phyloP scores from a whole-genome alignment of 164 flowering plant genomes.

The Cinnamomum micranthum region DNA sequence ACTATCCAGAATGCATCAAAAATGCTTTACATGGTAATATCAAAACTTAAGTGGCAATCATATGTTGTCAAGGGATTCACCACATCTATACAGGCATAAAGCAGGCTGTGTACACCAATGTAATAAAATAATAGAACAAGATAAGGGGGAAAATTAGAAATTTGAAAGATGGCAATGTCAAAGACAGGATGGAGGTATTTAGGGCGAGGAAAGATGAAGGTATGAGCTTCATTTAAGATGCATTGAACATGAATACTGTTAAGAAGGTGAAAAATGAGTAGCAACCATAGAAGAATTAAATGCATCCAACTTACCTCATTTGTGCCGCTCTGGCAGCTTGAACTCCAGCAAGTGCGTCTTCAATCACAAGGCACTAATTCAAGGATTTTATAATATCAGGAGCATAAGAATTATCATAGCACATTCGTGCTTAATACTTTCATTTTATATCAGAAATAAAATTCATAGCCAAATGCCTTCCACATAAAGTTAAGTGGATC shows the following conservation, averaged over 20 bases:
- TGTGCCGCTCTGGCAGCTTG: slow-evolving; percentile 95
- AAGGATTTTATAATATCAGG: neutral
- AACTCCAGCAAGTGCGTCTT: slow-evolving; percentile 97
- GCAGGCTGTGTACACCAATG: too few relatives aligned
- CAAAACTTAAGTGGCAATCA: neutral
- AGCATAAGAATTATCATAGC: slow-evolving; percentile 3
- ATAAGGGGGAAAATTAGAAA: too few relatives aligned
- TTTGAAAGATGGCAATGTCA: too few relatives aligned
- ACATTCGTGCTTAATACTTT: neutral
- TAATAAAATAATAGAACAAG: too few relatives aligned
- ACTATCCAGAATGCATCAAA: neutral
- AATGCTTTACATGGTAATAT: neutral
- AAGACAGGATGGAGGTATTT: too few relatives aligned
- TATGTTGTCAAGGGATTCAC: neutral
- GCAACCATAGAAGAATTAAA: neutral
- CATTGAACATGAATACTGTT: neutral
- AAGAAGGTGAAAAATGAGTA: neutral
- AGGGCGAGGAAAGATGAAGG: too few relatives aligned
- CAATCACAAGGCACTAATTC: slow-evolving; percentile 85
- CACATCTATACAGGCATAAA: too few relatives aligned
- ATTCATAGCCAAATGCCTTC: neutral
- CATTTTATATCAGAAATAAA: neutral
- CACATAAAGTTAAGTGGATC: neutral
- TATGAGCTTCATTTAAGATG: too few relatives aligned
- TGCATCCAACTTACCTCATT: slow-evolving; percentile 66